A percentile compares a stretch with the other conserved stretches of the same genome.
Conservation (phyloP, 2,329 filamentous ascomycete species). For the Alternaria sp. region DNA sequence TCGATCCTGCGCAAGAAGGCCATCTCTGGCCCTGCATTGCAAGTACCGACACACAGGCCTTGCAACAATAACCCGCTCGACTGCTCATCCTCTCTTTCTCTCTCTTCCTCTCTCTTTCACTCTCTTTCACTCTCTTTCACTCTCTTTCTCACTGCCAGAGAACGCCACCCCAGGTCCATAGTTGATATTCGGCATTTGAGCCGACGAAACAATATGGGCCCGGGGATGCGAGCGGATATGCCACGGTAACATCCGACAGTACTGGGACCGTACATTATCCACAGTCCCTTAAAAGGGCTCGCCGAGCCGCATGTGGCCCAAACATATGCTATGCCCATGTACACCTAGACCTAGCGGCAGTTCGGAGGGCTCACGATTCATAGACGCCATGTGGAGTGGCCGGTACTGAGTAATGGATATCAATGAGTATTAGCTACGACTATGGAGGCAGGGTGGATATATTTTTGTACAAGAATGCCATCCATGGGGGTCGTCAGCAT, state of each 20-base stretch:
- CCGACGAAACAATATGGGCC: neutral
- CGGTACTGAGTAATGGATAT: neutral
- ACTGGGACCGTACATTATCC: constrained; percentile 6
- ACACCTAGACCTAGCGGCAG: neutral
- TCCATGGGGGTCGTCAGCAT: constrained; percentile 13
- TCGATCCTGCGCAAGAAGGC: neutral
- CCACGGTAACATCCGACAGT: constrained; percentile 9
- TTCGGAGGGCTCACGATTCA: constrained; percentile 1
- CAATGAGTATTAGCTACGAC: constrained; percentile 13
- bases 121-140: neutral
- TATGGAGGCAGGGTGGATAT: constrained; percentile 1
- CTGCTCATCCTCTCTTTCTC: neutral
- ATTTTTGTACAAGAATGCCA: constrained; percentile 10
- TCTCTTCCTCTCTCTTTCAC: neutral
- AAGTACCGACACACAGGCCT: neutral
- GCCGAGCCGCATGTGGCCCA: constrained; percentile 9
- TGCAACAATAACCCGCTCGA: neutral
- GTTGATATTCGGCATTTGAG: neutral
- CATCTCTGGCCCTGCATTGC: neutral
- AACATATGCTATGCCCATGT: neutral
- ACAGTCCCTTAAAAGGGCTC: constrained; percentile 2
- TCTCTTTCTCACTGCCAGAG: too few species aligned
- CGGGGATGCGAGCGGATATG: neutral
- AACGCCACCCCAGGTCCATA: neutral
- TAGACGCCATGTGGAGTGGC: neutral